phyloP scores from a whole-genome alignment of 2,329 filamentous ascomycete genomes.

The Trichoderma atrobrunneum region DNA sequence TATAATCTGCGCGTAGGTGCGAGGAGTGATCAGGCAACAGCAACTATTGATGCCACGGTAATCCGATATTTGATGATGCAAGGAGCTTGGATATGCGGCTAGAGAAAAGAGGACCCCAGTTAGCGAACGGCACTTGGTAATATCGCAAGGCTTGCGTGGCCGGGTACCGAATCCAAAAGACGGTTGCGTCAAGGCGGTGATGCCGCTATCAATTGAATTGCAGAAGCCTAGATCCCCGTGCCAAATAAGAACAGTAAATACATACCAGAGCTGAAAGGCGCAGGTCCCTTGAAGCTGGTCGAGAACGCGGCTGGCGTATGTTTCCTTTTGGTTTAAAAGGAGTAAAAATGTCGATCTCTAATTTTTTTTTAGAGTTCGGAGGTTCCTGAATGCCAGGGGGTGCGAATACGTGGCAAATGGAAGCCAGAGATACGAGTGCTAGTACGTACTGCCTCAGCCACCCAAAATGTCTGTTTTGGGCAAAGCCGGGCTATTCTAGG shows the following conservation, averaged over 20 bases:
- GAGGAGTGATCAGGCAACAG: constrained; percentile 6
- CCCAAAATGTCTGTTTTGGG: background rate
- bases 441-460: constrained; percentile 9
- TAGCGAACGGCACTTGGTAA: background rate
- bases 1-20: background rate
- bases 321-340: background rate
- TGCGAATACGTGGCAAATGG: background rate
- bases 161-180: constrained; percentile 7
- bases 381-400: constrained; percentile 6
- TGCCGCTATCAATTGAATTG: background rate
- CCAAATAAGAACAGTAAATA: background rate
- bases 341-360: constrained; percentile 1
- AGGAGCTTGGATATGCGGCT: constrained; percentile 7
- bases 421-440: background rate
- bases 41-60: constrained; percentile 12
- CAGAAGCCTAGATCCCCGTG: background rate
- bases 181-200: background rate
- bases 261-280: background rate
- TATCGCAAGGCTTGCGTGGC: constrained; percentile 7
- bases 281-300: background rate
- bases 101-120: background rate
- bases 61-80: background rate
- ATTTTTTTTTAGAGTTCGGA: constrained; percentile 3
- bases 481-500: background rate
- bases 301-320: background rate